Percentiles rank a stretch among this genome's conserved stretches.
Evolutionary conservation across 495 filamentous ascomycete genomes (phyloP).

Genomic region (Xylaria scruposa): DNA sequence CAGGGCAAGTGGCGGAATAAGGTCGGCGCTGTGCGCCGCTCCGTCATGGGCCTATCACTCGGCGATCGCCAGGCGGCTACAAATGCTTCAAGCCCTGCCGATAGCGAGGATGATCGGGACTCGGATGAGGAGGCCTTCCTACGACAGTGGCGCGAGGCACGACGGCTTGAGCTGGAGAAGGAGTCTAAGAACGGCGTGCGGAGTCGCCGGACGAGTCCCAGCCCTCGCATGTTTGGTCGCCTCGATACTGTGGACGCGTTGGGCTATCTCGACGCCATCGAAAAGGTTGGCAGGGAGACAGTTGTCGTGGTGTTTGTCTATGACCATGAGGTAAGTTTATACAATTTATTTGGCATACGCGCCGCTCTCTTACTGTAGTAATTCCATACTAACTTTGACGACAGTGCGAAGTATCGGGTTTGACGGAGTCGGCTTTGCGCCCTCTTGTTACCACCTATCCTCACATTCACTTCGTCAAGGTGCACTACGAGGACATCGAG

Average conservation of each 20-base stretch:
- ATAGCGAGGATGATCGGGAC: conserved; percentile 64
- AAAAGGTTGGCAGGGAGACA: conserved; percentile 80
- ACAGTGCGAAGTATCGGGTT: conserved; percentile 74
- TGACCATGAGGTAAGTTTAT: conserved; percentile 77
- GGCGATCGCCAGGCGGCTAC: conserved; percentile 20
- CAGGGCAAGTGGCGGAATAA: conserved; percentile 65
- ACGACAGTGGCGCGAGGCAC: conserved; percentile 77
- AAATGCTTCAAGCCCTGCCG: conserved; percentile 32
- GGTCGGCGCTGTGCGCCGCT: conserved; percentile 51
- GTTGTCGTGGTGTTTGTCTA: conserved; percentile 95
- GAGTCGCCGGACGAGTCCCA: conserved; percentile 69
- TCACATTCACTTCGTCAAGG: conserved; percentile 83
- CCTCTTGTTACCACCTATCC: conserved; percentile 72
- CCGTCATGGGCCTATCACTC: conserved; percentile 47
- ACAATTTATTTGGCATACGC: neutral
- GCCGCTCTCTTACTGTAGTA: neutral
- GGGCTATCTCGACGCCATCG: conserved; percentile 93
- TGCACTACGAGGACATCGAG: conserved; percentile 91
- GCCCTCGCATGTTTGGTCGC: conserved; percentile 75
- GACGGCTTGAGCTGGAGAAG: conserved; percentile 76
- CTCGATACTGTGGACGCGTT: conserved; percentile 85
- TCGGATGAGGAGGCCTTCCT: conserved; percentile 84
- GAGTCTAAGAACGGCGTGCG: conserved; percentile 51
- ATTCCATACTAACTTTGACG: conserved; percentile 17
- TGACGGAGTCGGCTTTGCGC: conserved; percentile 78